Evolutionary conservation across 2,329 filamentous ascomycete species (phyloP).

Genomic region (Botrytis pseudocinerea): DNA sequence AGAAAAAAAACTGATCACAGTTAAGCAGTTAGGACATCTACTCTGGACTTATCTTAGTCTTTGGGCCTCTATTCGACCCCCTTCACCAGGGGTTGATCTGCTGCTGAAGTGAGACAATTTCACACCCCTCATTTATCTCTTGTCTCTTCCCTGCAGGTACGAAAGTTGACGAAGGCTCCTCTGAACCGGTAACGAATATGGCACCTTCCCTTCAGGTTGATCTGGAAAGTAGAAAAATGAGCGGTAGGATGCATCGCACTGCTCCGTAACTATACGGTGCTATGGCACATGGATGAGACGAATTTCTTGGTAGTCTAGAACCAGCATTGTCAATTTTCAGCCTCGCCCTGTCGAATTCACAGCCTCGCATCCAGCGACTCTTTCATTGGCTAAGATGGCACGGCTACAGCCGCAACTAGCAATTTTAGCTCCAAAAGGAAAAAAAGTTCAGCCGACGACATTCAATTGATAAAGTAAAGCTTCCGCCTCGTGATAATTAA

Average conservation of each 20-base stretch:
- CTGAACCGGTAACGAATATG: neutral
- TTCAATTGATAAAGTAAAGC: conserved; percentile 16
- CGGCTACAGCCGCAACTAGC: conserved; percentile 10
- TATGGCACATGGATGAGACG: neutral
- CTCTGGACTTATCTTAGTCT: neutral
- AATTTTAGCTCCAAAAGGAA: conserved; percentile 15
- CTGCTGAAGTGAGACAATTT: conserved; percentile 15
- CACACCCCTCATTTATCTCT: conserved; percentile 17
- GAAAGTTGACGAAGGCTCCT: neutral
- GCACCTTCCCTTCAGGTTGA: neutral
- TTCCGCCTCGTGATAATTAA: conserved; percentile 21
- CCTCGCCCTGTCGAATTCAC: neutral
- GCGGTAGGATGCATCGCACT: neutral
- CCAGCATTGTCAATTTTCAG: conserved; percentile 8
- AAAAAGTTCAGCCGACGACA: conserved; percentile 24
- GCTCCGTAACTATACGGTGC: neutral
- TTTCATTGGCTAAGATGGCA: neutral
- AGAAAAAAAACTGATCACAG: neutral
- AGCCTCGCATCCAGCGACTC: neutral
- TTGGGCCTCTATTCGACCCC: neutral
- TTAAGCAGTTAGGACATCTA: neutral
- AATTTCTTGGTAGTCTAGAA: neutral
- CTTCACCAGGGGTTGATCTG: neutral
- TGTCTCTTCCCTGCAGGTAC: conserved; percentile 13
- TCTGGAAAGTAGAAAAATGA: neutral